Conservation (phyloP, 495 filamentous ascomycete species). For the Diplogelasinospora grovesii region DNA sequence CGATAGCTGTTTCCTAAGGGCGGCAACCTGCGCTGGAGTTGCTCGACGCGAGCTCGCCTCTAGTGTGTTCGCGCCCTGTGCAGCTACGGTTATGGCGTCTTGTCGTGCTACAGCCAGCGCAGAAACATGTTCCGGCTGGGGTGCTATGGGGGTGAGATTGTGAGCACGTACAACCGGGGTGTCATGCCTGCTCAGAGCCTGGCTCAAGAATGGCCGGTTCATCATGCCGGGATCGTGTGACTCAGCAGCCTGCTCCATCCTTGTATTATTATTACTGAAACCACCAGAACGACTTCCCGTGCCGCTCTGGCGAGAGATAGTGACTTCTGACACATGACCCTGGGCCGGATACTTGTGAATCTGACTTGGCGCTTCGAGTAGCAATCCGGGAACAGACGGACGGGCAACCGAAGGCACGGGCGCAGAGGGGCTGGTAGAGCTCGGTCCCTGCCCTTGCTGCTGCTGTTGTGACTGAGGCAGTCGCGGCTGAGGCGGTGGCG, state of each 20-base stretch:
- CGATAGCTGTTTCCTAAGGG: constrained; percentile 38
- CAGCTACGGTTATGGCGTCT: constrained; percentile 42
- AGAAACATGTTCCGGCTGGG: constrained; percentile 75
- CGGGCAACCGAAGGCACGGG: no score
- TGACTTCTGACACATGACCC: constrained; percentile 9
- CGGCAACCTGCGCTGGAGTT: constrained; percentile 44
- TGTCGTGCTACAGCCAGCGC: constrained; percentile 61
- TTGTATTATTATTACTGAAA: constrained; percentile 33
- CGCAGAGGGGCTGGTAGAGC: no score
- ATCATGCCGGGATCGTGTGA: constrained; percentile 25
- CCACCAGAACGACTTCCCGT: constrained; percentile 35
- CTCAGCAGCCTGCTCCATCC: constrained; percentile 29
- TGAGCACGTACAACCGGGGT: constrained; percentile 37
- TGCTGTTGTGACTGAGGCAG: no score
- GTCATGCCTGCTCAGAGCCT: constrained; percentile 22
- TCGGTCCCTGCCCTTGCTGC: no score
- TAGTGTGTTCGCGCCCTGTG: no score
- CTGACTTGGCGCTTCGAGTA: no score
- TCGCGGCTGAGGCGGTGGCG: no score
- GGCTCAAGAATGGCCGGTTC: constrained; percentile 27
- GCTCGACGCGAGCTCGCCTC: constrained; percentile 23
- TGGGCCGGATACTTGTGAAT: no score
- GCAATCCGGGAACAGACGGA: no score
- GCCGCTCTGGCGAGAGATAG: constrained; percentile 30
- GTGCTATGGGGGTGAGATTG: constrained; percentile 65